Conservation (phyloP, 225 moss, liverwort and hornwort species). For the Physcomitrium patens region DNA sequence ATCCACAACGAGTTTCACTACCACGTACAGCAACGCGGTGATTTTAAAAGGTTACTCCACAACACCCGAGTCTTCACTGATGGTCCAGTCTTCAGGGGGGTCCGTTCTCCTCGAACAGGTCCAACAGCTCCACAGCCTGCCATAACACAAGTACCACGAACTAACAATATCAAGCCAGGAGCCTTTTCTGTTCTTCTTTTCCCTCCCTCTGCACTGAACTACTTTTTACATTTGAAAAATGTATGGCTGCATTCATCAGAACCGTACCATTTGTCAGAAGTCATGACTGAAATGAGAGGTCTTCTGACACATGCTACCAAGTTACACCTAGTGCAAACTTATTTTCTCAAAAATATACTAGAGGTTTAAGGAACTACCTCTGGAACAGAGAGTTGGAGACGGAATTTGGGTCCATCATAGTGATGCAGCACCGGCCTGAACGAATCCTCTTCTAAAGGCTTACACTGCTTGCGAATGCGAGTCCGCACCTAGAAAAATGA, state of each 20-base stretch:
- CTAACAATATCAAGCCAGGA: no score
- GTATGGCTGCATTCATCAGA: background rate
- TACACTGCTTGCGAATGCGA: conserved; percentile 85
- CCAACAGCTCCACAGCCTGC: conserved; percentile 63
- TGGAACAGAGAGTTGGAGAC: conserved; percentile 94
- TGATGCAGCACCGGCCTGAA: conserved; percentile 95
- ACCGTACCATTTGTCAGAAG: background rate
- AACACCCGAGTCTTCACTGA: background rate
- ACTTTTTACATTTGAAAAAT: background rate
- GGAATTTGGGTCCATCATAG: conserved; percentile 97
- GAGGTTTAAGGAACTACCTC: conserved; percentile 44
- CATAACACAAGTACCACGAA: background rate
- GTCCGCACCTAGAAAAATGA: conserved; percentile 73
- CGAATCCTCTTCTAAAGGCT: conserved; percentile 93
- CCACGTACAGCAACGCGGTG: conserved; percentile 9
- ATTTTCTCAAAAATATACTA: background rate
- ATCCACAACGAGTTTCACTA: conserved; percentile 43
- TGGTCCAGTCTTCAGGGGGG: conserved; percentile 37
- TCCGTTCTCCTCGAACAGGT: conserved; percentile 56
- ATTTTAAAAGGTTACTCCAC: background rate
- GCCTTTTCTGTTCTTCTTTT: no score
- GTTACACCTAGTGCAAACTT: no score
- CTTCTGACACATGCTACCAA: no score
- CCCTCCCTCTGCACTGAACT: background rate
- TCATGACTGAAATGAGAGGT: no score